phyloP scores from a whole-genome alignment of 164 flowering plant genomes.

The Umbilicus rupestris region DNA sequence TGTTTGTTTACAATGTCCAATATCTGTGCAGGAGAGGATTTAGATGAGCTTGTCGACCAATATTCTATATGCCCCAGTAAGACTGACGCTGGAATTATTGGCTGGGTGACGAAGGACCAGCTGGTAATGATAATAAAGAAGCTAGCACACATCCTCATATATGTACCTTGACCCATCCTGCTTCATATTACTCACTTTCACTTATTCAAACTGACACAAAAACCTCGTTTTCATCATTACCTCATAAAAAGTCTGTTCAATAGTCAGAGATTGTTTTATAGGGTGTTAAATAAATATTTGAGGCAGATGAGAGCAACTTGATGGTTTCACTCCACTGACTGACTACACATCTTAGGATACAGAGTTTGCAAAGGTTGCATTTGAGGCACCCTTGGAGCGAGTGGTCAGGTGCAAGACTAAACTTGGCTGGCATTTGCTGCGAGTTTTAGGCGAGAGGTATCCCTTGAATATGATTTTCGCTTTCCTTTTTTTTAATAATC shows the following conservation, averaged over 20 bases:
- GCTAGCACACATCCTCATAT: neutral
- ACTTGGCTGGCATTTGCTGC: constrained; percentile 92
- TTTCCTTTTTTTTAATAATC: neutral
- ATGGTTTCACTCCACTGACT: neutral
- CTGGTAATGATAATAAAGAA: constrained; percentile 40
- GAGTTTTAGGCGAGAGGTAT: constrained; percentile 87
- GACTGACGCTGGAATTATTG: constrained; percentile 86
- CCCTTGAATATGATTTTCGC: neutral
- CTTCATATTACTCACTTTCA: too few relatives aligned
- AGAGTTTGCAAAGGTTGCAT: constrained; percentile 93
- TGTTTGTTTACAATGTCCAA: neutral
- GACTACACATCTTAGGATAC: constrained; percentile 48
- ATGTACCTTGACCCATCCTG: neutral
- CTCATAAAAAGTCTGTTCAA: neutral
- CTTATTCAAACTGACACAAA: too few relatives aligned
- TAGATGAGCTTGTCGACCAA: constrained; percentile 81
- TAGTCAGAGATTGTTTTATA: neutral
- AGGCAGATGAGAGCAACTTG: neutral
- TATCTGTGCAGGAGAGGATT: constrained; percentile 52
- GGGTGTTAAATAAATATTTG: neutral
- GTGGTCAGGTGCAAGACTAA: constrained; percentile 69
- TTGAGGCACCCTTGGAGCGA: constrained; percentile 60
- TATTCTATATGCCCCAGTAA: constrained; percentile 84
- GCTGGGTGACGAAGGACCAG: constrained; percentile 89
- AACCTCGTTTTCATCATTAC: neutral